These are phyloP conservation scores for Chrysanthemum lavandulifolium DNA, from an alignment of 129 eudicot species.

Conservation along the genomic window DNA sequence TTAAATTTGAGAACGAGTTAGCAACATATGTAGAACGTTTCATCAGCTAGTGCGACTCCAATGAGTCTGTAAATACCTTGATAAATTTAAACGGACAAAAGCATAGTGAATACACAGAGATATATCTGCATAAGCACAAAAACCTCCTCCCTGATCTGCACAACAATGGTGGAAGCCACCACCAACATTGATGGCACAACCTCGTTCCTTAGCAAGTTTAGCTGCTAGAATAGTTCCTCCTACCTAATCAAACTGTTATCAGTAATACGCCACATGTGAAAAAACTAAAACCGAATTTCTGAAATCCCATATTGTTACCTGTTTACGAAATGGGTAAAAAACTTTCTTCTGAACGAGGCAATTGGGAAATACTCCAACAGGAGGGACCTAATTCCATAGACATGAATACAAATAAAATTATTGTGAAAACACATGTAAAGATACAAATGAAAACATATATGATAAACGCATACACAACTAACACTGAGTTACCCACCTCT, in stretches of 20 bases:
- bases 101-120: constrained; percentile 87
- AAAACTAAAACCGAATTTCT: not conserved
- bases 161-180: constrained; percentile 98
- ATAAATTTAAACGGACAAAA: constrained; percentile 61
- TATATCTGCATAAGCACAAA: constrained; percentile 92
- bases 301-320: constrained; percentile 41
- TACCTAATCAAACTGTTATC: constrained; percentile 40
- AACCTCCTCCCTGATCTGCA: constrained; percentile 84
- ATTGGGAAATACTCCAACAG: constrained; percentile 76
- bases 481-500: constrained; percentile 52
- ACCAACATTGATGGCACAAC: constrained; percentile 96
- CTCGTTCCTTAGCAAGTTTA: constrained; percentile 90
- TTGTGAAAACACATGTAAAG: not conserved
- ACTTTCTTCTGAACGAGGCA: constrained; percentile 74
- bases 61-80: constrained; percentile 50
- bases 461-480: not conserved
- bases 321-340: constrained; percentile 83
- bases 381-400: constrained; percentile 60
- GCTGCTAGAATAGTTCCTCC: constrained; percentile 94
- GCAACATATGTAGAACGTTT: constrained; percentile 1
- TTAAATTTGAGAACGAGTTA: constrained; percentile 7
- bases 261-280: not conserved
- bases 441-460: not conserved
- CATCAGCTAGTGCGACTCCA: not conserved
- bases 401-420: not conserved